Evolutionary conservation across 108 stramenopile species (phyloP), one percentile per base, ranked within the genome.

Genomic region (Hondaea fermentalgiana): DNA sequence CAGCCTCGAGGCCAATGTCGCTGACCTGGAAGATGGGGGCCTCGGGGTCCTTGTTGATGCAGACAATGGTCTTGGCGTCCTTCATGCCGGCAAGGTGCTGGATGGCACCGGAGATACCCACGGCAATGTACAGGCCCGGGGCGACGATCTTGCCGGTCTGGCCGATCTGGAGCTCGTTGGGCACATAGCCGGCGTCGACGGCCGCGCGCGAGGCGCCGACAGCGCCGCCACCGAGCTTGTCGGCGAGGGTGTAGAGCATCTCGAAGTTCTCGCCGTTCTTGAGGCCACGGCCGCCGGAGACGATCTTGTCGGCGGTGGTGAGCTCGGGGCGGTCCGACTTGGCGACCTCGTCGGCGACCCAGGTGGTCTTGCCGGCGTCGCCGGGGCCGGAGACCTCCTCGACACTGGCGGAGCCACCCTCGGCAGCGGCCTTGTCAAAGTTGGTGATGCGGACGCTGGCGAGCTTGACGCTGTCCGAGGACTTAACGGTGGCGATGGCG

Each of bases 81-180:
- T 99, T 99, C 99, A 99, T 99, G 88, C 99, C 99, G 59, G 93
- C 93, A 71, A 99, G 94, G 92, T 99, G 99, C 91, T 99, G 99
- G 93, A 99, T 99, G n/a, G 99, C 99, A 25, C 99, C 99, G n/a
- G 95, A 95, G 92, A 99, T 99, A 59, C 99, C 99, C 44, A 97
- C 96, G 43, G 96, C 97, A 76, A 99, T 94, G 91, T 97, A 98
- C 35, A 97, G 92, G 89, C 97, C 96, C 8, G 98, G 98, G 12
- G 99, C 98, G 5, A 99, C 98, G 69, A 98, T 97, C 93, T 99
- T 99, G 60, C 98, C 98, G 28, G 98, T 98, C 91, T 99, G 99
- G 87, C 99, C 99, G 43, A 99, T 98, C 95, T 99, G 99, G 90
- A 95, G 93, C 91, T 99, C 99, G 92, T 99, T 99, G 44, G 98